These are phyloP conservation scores for Microsporum audouinii DNA, from an alignment of 2,329 filamentous ascomycete species.

Conservation along the genomic window DNA sequence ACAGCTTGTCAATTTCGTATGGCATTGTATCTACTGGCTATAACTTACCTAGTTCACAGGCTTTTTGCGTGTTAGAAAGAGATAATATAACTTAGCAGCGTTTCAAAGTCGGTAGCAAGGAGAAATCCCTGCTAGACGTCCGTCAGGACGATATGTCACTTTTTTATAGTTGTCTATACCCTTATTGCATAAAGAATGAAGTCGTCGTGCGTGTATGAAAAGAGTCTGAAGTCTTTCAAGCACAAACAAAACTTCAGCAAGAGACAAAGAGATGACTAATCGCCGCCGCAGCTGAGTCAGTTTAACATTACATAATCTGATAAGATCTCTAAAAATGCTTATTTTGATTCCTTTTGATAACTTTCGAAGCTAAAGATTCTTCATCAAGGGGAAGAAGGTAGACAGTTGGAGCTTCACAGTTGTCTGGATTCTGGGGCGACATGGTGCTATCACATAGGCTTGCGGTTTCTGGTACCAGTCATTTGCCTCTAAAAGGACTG, in stretches of 20 bases:
- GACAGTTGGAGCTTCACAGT: background rate
- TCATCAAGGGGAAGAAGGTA: background rate
- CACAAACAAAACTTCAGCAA: background rate
- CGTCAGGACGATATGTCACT: no score
- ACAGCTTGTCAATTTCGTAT: no score
- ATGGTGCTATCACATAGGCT: background rate
- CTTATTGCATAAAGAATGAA: no score
- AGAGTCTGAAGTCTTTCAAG: background rate
- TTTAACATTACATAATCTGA: background rate
- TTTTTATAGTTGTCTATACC: no score
- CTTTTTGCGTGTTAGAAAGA: no score
- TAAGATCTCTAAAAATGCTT: background rate
- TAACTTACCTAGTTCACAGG: no score
- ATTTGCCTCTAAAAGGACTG: background rate
- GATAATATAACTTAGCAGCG: no score
- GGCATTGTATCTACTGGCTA: no score
- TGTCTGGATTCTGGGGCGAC: background rate
- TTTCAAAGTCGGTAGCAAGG: no score
- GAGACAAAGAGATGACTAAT: background rate
- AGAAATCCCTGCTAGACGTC: no score
- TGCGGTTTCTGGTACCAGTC: background rate
- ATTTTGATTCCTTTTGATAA: background rate
- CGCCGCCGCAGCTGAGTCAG: background rate
- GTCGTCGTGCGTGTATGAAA: background rate
- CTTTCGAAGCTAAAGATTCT: background rate